Base-by-base conservation (phyloP, 1,284 basidiomycete species). In the Exsudoporus floridanus region DNA sequence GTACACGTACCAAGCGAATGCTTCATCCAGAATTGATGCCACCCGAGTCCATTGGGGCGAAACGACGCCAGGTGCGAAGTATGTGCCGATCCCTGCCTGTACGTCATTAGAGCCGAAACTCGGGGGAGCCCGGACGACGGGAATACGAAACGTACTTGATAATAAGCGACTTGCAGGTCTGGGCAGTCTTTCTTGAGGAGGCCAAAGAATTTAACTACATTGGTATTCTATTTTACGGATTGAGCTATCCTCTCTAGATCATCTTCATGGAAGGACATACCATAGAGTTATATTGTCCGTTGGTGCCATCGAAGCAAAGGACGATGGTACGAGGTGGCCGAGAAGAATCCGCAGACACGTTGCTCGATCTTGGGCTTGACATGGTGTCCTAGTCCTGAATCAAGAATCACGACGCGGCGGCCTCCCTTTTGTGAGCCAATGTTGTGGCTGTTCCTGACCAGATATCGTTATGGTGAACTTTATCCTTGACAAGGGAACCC, bases 191-290 rank as follows among this genome's bases (percentile, higher is more conserved):
- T 88, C 63, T 77, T 75, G 34, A 89, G 70, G 28, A 86, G 69
- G 12, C 77, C 72, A 62, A 83, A 86, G 51, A 89, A 74, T 60
- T 83, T 84, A 56, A 89, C 82, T 43, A 88, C 78, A 55, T 89
- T 89, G 7, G 86, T 82, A 60, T 86, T 86, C 85, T 88, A 55
- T 39, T 14, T 25, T 36, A 5, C 13, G 30, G 13, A n/a, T 27
- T 39, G 34, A 52, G 38, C 18, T 38, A 23, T 46, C 25, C 5
- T 4, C 7, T 27, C 10, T 13, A 30, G 14, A 34, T 1, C 8
- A 14, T 23, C 7, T 21, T 33, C 30, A 23, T 30, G 27, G 3
- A 52, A 53, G 14, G 23, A 60, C 72, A 44, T 53, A 75, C 77
- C 27, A 39, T 58, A 8, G 55, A 53, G 51, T 73, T 70, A 57